Percentiles rank a stretch among this genome's conserved stretches.
These are phyloP conservation scores for Chytriomyces confervae DNA, from an alignment of 192 early-diverging fungal species.

Conservation along the genomic window DNA sequence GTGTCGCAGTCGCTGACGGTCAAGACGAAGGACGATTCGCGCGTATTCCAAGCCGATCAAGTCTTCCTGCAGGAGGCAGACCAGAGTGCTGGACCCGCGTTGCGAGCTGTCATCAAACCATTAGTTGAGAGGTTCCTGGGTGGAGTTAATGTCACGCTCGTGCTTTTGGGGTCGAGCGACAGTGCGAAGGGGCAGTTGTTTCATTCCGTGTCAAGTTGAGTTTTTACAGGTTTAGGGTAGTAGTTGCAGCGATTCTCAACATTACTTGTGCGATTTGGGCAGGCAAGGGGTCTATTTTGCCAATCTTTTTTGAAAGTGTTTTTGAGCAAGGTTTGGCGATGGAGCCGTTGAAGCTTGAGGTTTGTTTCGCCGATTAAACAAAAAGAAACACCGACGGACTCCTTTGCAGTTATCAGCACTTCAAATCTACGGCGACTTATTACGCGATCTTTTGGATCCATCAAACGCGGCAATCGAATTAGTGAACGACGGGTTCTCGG, in stretches of 20 bases:
- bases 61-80: neutral
- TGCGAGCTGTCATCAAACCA: neutral
- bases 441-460: neutral
- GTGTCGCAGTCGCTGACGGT: neutral
- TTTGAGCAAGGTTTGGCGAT: too few relatives aligned
- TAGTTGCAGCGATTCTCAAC: too few relatives aligned
- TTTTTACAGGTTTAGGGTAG: too few relatives aligned
- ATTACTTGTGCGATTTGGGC: too few relatives aligned
- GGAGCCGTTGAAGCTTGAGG: too few relatives aligned
- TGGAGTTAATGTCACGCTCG: constrained; percentile 21
- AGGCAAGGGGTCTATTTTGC: too few relatives aligned
- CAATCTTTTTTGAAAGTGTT: too few relatives aligned
- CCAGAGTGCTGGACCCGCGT: neutral
- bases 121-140: constrained; percentile 15
- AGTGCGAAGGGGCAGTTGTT: constrained; percentile 18
- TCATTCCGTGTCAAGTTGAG: neutral
- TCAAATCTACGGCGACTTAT: neutral
- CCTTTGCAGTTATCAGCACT: neutral
- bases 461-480: neutral
- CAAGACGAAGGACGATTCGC: too few relatives aligned
- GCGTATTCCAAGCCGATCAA: constrained; percentile 16
- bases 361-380: too few relatives aligned
- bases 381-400: too few relatives aligned
- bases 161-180: constrained; percentile 16
- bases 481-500: neutral